Percentiles rank a stretch among this genome's conserved stretches.
phyloP scores from a whole-genome alignment of 192 early-diverging fungal genomes.

The Linderina pennispora region DNA sequence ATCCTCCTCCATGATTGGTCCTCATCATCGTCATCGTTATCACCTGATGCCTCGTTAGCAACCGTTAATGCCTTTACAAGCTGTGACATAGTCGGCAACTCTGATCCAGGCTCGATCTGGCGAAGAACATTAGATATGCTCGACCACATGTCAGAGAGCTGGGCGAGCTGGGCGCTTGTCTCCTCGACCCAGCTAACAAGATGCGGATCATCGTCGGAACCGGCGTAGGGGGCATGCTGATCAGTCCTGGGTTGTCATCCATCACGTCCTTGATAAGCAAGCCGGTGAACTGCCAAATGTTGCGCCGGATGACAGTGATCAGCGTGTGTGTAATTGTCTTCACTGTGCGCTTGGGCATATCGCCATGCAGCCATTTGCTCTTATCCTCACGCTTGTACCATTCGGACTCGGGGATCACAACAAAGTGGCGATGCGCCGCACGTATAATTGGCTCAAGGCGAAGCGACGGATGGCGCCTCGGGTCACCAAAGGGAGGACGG shows the following conservation, averaged over 20 bases:
- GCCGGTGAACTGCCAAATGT: slow-evolving; percentile 34
- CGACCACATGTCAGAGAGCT: no score
- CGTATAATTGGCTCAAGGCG: slow-evolving; percentile 49
- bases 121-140: no score
- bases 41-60: no score
- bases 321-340: slow-evolving; percentile 87
- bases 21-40: no score
- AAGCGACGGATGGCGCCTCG: slow-evolving; percentile 7
- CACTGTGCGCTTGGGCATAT: slow-evolving; percentile 91
- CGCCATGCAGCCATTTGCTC: slow-evolving; percentile 64
- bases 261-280: slow-evolving; percentile 31
- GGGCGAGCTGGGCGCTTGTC: slow-evolving; percentile 10
- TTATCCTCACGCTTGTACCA: slow-evolving; percentile 74
- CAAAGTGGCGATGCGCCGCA: slow-evolving; percentile 79
- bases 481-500: slow-evolving; percentile 4
- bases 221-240: slow-evolving; percentile 7
- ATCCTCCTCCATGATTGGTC: no score
- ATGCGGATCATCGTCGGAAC: slow-evolving; percentile 2
- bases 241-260: slow-evolving; percentile 11
- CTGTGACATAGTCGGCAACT: no score
- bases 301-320: slow-evolving; percentile 46
- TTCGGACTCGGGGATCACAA: slow-evolving; percentile 69
- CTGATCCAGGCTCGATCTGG: no score
- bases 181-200: slow-evolving; percentile 17
- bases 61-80: no score